phyloP scores from a whole-genome alignment of 148 eudicot genomes.

The Nepenthes mirabilis region DNA sequence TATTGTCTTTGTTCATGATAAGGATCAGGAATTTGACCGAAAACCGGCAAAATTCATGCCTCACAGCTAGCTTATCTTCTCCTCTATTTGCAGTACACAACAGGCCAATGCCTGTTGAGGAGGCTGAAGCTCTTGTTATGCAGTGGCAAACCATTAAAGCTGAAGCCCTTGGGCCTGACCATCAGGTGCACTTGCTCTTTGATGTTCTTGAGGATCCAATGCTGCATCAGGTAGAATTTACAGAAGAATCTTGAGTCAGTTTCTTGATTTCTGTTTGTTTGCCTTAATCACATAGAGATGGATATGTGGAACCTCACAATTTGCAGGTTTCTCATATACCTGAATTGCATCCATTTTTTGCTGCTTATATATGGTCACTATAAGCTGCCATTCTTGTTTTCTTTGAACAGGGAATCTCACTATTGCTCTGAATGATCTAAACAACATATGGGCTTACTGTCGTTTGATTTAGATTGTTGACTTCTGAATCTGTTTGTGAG shows the following conservation, averaged over 20 bases:
- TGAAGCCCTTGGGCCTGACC: conserved; percentile 87
- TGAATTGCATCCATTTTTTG: too few species aligned
- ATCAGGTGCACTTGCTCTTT: conserved; percentile 45
- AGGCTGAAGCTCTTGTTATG: conserved; percentile 91
- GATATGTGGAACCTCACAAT: not conserved
- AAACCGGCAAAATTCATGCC: conserved; percentile 28
- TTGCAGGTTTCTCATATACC: too few species aligned
- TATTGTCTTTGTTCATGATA: conserved; percentile 25
- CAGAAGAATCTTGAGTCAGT: not conserved
- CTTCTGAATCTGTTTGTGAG: too few species aligned
- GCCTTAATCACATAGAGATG: not conserved
- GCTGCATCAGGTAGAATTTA: conserved; percentile 73
- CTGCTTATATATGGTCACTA: too few species aligned
- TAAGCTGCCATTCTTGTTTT: too few species aligned
- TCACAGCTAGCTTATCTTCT: conserved; percentile 41
- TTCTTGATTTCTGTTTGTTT: conserved; percentile 1
- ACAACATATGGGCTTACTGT: too few species aligned
- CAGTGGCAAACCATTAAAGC: conserved; percentile 92
- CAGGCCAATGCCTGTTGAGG: conserved; percentile 64
- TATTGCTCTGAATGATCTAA: too few species aligned
- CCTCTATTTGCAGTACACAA: conserved; percentile 25
- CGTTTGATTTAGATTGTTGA: too few species aligned
- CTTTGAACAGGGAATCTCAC: too few species aligned
- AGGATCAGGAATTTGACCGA: conserved; percentile 12
- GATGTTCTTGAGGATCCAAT: conserved; percentile 85